Evolutionary conservation across 176 grass and related monocot genomes (phyloP), one percentile per base, ranked within the genome.

Genomic region (Hordeum vulgare): DNA sequence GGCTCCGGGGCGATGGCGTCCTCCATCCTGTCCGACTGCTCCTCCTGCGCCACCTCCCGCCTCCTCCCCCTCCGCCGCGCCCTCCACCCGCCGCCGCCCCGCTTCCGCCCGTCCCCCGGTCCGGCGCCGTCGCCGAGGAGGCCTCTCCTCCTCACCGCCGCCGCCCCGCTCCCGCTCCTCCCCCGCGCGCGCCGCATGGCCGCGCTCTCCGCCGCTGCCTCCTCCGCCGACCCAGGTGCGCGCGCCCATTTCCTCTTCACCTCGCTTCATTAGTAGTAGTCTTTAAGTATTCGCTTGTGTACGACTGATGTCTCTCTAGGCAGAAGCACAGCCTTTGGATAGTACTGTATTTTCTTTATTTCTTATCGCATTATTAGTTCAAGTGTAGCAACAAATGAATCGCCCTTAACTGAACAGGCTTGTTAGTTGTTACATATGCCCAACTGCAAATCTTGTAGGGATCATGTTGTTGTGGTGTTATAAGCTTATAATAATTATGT

Each of bases 21-120:
- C 67, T 89, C 83, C 47, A 36, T 83, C 31, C 79, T 92, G 9
- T 92, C 83, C 33, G 90, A 92, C 83, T 89, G 80, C 80, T 86
- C 86, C 68, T 89, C 86, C 79, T 59, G 72, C 70, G 86, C 80
- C 15, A 69, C 86, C 36, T 56, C 83, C 53, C 75, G 83, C 61
- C 83, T 92, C 80, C 75, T 89, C 17, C 90, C 90, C 35, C 76
- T 92, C 75, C 75, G 75, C 61, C 80, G 83, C 60, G 69, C 74
- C 42, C 63, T 88, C 54, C 79, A 76, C 34, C 81, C 49, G 34
- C 78, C 74, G 41, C 28, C n/a, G 44, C 59, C 31, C 83, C 61
- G 83, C 60, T 79, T 92, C 86, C 83, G 62, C 35, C 61, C 79
- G 51, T 80, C 40, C 1, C 63, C 29, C 20, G 56, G 11, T 17